Percentiles rank a stretch among this genome's conserved stretches.
These are phyloP conservation scores for Neltuma alba DNA, from an alignment of 306 rosid species.

Conservation along the genomic window DNA sequence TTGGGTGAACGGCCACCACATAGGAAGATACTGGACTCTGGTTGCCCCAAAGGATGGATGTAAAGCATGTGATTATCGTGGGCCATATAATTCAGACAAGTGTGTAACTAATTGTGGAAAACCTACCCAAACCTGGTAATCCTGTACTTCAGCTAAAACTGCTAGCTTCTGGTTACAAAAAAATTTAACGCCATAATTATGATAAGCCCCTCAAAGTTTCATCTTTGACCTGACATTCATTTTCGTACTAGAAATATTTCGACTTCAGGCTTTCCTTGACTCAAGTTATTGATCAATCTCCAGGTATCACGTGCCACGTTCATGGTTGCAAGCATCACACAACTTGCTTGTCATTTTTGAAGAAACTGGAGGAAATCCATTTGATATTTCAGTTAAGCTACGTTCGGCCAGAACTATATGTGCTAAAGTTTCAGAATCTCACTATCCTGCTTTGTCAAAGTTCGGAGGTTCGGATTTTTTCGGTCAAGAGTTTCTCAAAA, in stretches of 20 bases:
- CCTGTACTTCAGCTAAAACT: constrained; percentile 29
- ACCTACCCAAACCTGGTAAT: constrained; percentile 86
- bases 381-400: constrained; percentile 64
- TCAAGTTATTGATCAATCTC: constrained; percentile 36
- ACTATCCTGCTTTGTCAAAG: constrained; percentile 64
- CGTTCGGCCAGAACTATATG: constrained; percentile 62
- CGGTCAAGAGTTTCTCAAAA: constrained; percentile 40
- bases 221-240: constrained; percentile 23
- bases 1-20: constrained; percentile 96
- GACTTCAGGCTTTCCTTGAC: constrained; percentile 30
- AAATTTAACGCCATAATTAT: background rate
- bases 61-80: constrained; percentile 80
- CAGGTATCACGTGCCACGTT: constrained; percentile 94
- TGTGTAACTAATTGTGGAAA: constrained; percentile 82
- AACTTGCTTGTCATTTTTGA: constrained; percentile 84
- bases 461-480: constrained; percentile 45
- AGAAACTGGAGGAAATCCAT: constrained; percentile 91
- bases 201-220: constrained; percentile 9
- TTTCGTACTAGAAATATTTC: constrained; percentile 9
- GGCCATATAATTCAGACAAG: constrained; percentile 75
- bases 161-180: constrained; percentile 12
- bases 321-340: constrained; percentile 73
- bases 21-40: constrained; percentile 94
- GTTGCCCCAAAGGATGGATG: constrained; percentile 84
- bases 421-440: constrained; percentile 77